Conservation (phyloP, 202 grass and related monocot species). For the Miscanthus sacchariflorus region DNA sequence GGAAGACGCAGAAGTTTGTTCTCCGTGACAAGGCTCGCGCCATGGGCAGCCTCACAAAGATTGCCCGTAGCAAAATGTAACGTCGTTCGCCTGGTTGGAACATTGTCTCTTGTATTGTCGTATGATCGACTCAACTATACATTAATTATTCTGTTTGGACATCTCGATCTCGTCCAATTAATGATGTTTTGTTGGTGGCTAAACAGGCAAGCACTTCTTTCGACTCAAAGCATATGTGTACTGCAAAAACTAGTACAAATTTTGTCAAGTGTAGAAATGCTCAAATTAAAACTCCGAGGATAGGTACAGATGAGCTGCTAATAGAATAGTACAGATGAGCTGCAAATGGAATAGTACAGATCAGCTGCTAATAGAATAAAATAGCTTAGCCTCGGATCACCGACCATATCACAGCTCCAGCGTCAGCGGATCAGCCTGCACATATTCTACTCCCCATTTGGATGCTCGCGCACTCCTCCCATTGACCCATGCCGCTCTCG, state of each 20-base stretch:
- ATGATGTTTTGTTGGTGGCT: neutral
- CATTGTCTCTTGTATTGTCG: neutral
- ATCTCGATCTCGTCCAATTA: neutral
- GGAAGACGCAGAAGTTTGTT: constrained; percentile 83
- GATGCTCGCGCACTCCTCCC: neutral
- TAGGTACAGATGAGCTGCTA: neutral
- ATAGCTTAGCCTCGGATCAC: neutral
- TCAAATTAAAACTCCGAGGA: neutral
- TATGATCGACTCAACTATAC: neutral
- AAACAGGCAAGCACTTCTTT: neutral
- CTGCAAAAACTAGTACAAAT: neutral
- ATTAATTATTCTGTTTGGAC: neutral
- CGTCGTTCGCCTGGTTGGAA: neutral
- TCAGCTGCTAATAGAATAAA: neutral
- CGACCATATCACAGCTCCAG: neutral
- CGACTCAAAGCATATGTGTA: neutral
- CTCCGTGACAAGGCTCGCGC: constrained; percentile 65
- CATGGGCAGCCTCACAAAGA: constrained; percentile 53
- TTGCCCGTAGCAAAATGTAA: neutral
- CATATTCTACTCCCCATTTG: neutral
- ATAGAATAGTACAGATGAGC: neutral
- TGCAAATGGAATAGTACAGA: neutral
- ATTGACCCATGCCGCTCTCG: neutral
- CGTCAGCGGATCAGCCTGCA: neutral
- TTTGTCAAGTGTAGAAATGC: neutral